A percentile compares a stretch with the other conserved stretches of the same genome.
Evolutionary conservation across 2,329 filamentous ascomycete species (phyloP).

Genomic region (Pyrenophora teres): DNA sequence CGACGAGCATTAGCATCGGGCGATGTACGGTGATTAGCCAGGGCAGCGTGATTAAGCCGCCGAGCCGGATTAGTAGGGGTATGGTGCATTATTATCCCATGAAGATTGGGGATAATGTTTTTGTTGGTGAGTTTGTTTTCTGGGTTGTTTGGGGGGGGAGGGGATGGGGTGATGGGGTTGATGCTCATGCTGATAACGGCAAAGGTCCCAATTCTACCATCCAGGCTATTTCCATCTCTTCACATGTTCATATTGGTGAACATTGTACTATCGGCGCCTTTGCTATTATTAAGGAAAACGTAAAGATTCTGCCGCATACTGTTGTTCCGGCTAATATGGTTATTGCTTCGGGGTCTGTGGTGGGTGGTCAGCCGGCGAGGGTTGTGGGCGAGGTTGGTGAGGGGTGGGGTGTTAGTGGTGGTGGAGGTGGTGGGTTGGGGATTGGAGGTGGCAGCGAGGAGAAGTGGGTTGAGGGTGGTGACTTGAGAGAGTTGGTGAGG

Average conservation of each 20-base stretch:
- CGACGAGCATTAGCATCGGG: slow-evolving; percentile 78
- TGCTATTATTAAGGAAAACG: slow-evolving; percentile 91
- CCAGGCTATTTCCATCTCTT: slow-evolving; percentile 81
- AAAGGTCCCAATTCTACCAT: slow-evolving; percentile 64
- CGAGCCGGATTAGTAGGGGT: slow-evolving; percentile 80
- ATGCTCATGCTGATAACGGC: neutral
- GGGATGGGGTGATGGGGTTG: neutral
- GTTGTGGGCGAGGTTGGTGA: slow-evolving; percentile 56
- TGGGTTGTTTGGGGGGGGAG: too few species aligned
- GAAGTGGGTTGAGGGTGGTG: slow-evolving; percentile 56
- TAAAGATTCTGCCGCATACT: slow-evolving; percentile 81
- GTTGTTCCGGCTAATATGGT: slow-evolving; percentile 89
- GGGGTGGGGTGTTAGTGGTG: slow-evolving; percentile 54
- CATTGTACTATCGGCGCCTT: slow-evolving; percentile 81
- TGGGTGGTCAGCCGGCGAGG: slow-evolving; percentile 64
- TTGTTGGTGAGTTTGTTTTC: slow-evolving; percentile 67
- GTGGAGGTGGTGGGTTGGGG: slow-evolving; percentile 41
- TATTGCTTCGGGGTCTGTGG: slow-evolving; percentile 87
- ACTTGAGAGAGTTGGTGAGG: slow-evolving; percentile 55
- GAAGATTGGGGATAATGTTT: slow-evolving; percentile 93
- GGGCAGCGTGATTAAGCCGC: slow-evolving; percentile 78
- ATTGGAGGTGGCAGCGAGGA: slow-evolving; percentile 50
- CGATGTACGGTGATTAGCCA: slow-evolving; percentile 88
- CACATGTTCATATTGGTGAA: slow-evolving; percentile 82
- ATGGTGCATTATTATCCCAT: slow-evolving; percentile 80